Evolutionary conservation across 1,284 basidiomycete species (phyloP).

Genomic region (Afroboletus lepidellus): DNA sequence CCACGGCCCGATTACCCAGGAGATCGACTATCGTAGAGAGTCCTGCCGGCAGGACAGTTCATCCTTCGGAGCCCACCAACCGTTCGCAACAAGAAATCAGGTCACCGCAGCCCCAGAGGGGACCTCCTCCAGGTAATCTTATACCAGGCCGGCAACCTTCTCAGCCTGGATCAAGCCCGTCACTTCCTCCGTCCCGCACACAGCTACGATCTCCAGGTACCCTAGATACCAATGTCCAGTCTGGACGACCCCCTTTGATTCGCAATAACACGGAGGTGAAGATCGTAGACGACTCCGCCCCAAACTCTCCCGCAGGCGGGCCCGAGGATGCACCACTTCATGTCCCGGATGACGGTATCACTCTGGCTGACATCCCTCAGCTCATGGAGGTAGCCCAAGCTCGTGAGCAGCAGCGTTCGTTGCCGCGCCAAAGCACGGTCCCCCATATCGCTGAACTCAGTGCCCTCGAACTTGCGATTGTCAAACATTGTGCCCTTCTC

Average conservation of each 20-base stretch:
- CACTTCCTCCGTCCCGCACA: conserved; percentile 38
- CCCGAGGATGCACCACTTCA: conserved; percentile 38
- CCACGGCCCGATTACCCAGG: conserved; percentile 88
- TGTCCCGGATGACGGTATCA: conserved; percentile 76
- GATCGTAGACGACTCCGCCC: conserved; percentile 83
- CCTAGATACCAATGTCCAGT: conserved; percentile 40
- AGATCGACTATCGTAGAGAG: conserved; percentile 95
- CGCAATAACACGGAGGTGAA: conserved; percentile 85
- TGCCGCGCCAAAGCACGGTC: conserved; percentile 72
- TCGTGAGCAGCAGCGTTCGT: conserved; percentile 77
- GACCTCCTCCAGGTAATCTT: conserved; percentile 31
- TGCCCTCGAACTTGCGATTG: conserved; percentile 83
- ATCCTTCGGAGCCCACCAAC: conserved; percentile 53
- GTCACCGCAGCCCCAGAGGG: conserved; percentile 36
- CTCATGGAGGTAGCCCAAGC: conserved; percentile 90
- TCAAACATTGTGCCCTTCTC: conserved; percentile 90
- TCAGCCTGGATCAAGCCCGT: conserved; percentile 31
- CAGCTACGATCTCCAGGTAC: conserved; percentile 40
- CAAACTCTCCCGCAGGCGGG: conserved; percentile 63
- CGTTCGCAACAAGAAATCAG: conserved; percentile 36
- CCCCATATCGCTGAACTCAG: conserved; percentile 85
- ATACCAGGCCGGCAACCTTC: conserved; percentile 37
- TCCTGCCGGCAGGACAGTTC: conserved; percentile 86
- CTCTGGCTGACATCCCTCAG: conserved; percentile 95
- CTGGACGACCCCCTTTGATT: conserved; percentile 69